These are phyloP conservation scores for Hymenoscyphus occultus DNA, from an alignment of 2,329 filamentous ascomycete species.

Conservation along the genomic window DNA sequence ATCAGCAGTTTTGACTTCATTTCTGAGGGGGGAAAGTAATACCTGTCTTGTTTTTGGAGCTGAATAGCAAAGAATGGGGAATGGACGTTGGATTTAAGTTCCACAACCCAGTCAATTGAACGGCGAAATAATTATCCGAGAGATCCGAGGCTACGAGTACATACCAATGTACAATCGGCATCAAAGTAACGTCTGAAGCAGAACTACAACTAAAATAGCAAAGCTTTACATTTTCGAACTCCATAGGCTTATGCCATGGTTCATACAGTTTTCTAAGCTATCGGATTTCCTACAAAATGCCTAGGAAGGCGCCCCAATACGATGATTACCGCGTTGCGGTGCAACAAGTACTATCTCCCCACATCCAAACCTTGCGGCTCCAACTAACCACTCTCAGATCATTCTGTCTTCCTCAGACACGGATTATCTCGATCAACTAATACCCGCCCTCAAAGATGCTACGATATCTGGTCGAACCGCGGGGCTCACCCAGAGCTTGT, in stretches of 20 bases:
- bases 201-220: neutral
- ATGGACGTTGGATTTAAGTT: slow-evolving; percentile 1
- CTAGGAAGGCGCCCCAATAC: slow-evolving; percentile 32
- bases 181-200: neutral
- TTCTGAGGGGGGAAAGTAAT: neutral
- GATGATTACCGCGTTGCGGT: slow-evolving; percentile 35
- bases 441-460: slow-evolving; percentile 90
- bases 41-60: neutral
- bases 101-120: neutral
- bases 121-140: neutral
- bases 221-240: neutral
- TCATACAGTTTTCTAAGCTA: neutral
- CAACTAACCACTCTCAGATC: slow-evolving; percentile 58
- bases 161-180: neutral
- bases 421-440: slow-evolving; percentile 93
- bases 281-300: slow-evolving; percentile 3
- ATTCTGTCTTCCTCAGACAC: slow-evolving; percentile 87
- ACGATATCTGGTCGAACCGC: slow-evolving; percentile 69
- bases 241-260: slow-evolving; percentile 5
- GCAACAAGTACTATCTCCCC: slow-evolving; percentile 28
- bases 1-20: neutral
- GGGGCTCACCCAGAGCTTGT: slow-evolving; percentile 73
- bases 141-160: neutral
- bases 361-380: neutral
- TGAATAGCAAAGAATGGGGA: neutral